A percentile compares a stretch with the other conserved stretches of the same genome.
These are phyloP conservation scores for Suhomyces anneliseae DNA, from an alignment of 1,139 yeast genomes.

Conservation along the genomic window DNA sequence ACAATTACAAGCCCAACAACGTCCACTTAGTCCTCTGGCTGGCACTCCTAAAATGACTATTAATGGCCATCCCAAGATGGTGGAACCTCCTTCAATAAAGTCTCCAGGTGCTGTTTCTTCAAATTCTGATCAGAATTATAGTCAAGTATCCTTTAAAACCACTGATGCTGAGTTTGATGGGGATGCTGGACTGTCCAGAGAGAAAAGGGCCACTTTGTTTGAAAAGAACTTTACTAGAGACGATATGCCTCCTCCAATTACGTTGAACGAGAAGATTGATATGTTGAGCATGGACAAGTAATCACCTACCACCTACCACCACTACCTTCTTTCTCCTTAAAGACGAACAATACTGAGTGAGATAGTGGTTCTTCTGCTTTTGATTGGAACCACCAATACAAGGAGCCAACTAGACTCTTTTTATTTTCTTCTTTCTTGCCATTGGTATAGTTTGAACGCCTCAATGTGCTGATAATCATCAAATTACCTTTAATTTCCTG, in stretches of 20 bases:
- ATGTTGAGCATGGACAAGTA: slow-evolving; percentile 19
- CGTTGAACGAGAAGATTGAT: slow-evolving; percentile 33
- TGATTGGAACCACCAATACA: too few relatives aligned
- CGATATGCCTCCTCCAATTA: slow-evolving; percentile 23
- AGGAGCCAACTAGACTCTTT: too few relatives aligned
- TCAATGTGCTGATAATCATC: too few relatives aligned
- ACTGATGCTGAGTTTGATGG: slow-evolving; percentile 36
- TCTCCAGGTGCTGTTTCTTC: not conserved
- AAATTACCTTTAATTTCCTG: too few relatives aligned
- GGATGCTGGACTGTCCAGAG: slow-evolving; percentile 12
- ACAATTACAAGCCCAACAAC: slow-evolving; percentile 12
- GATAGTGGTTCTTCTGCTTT: too few relatives aligned
- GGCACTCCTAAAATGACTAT: not conserved
- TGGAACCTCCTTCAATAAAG: not conserved
- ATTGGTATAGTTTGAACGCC: too few relatives aligned
- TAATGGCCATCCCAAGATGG: not conserved
- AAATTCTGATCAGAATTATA: slow-evolving; percentile 11
- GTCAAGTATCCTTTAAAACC: slow-evolving; percentile 29
- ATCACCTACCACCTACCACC: not conserved
- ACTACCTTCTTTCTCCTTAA: not conserved
- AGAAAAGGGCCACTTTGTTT: slow-evolving; percentile 11
- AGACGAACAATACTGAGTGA: too few relatives aligned
- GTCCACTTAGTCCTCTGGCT: not conserved
- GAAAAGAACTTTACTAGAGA: slow-evolving; percentile 11
- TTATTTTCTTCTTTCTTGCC: too few relatives aligned